phyloP scores from a whole-genome alignment of 306 rosid species.

The Pueraria montana region DNA sequence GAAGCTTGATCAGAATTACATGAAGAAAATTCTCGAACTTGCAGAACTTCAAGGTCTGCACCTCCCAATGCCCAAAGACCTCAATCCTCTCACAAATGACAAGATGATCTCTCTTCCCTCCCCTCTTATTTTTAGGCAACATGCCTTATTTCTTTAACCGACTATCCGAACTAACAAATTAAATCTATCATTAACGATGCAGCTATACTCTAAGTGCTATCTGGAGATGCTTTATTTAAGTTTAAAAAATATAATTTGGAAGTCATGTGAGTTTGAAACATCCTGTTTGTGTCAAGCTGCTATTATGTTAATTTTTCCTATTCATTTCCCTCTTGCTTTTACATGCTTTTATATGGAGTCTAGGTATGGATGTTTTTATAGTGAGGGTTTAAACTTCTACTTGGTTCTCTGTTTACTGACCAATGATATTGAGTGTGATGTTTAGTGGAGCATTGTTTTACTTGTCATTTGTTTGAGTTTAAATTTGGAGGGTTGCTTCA shows the following conservation, averaged over 20 bases:
- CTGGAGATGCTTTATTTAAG: constrained; percentile 22
- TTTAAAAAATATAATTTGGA: constrained; percentile 21
- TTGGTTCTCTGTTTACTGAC: constrained; percentile 26
- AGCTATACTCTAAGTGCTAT: constrained; percentile 9
- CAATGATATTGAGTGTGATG: constrained; percentile 4
- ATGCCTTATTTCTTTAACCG: background rate
- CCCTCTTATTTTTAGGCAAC: background rate
- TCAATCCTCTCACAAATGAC: background rate
- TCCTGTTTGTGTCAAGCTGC: constrained; percentile 11
- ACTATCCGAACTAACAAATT: background rate
- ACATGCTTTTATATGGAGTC: constrained; percentile 13
- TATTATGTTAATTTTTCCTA: constrained; percentile 28
- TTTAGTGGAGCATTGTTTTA: constrained; percentile 8
- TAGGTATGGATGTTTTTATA: constrained; percentile 6
- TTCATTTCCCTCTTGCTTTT: constrained; percentile 28
- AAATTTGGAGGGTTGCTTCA: constrained; percentile 44
- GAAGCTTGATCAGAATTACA: background rate
- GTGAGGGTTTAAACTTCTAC: background rate
- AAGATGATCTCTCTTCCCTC: background rate
- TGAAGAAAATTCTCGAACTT: background rate
- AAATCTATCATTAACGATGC: constrained; percentile 11
- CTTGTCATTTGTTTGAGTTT: constrained; percentile 19
- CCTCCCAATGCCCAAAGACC: background rate
- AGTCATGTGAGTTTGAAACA: constrained; percentile 1
- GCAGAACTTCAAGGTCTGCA: background rate